Conservation (phyloP, 2,329 filamentous ascomycete genomes). For the Colletotrichum tropicicola region DNA sequence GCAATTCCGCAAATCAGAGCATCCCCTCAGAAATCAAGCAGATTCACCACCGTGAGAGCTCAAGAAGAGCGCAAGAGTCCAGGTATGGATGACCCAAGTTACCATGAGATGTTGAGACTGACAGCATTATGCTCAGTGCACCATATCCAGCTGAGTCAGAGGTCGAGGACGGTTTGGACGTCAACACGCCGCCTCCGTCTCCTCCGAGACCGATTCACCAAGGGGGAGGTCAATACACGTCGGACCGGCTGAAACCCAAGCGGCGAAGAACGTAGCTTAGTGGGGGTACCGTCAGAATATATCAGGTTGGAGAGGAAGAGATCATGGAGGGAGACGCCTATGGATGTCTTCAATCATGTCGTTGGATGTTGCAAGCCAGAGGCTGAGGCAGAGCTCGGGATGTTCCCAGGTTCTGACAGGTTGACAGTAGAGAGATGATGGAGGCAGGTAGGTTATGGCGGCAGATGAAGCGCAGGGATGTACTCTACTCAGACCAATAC, state of each 20-base stretch:
- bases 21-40: background rate
- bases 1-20: background rate
- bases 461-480: background rate
- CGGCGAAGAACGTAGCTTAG: background rate
- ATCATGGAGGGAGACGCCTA: too few relatives aligned
- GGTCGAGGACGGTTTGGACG: background rate
- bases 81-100: background rate
- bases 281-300: background rate
- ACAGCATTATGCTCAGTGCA: background rate
- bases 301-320: background rate
- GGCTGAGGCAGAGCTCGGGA: background rate
- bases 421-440: background rate
- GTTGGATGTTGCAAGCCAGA: background rate
- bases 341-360: too few relatives aligned
- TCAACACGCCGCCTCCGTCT: constrained; percentile 14
- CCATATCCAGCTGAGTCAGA: background rate
- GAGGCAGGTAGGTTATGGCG: background rate
- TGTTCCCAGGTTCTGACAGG: background rate
- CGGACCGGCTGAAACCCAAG: constrained; percentile 2
- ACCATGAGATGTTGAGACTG: too few relatives aligned
- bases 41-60: background rate
- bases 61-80: background rate
- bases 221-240: constrained; percentile 23
- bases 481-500: background rate
- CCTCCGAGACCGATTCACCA: constrained; percentile 26